Evolutionary conservation across 257 asterid species (phyloP).

Genomic region (Fraxinus cuspidata): DNA sequence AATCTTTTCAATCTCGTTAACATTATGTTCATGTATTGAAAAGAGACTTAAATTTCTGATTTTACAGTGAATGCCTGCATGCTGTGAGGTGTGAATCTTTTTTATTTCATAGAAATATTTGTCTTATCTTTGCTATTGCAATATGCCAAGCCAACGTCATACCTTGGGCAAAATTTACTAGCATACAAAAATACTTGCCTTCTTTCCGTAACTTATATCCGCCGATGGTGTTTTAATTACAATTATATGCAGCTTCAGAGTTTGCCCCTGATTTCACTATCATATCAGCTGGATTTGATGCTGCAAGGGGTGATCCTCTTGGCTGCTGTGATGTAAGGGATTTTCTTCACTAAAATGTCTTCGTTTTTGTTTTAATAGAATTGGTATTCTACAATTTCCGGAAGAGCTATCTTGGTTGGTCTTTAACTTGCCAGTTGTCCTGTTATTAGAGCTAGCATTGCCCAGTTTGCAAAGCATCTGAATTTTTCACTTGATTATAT

Average conservation of each 20-base stretch:
- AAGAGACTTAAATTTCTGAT: no score
- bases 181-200: conserved; percentile 4
- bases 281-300: conserved; percentile 99
- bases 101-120: neutral
- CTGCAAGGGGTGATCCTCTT: conserved; percentile 98
- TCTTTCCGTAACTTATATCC: conserved; percentile 24
- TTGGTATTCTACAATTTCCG: neutral
- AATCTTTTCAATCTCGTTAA: no score
- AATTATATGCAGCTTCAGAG: conserved; percentile 67
- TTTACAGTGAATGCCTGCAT: no score
- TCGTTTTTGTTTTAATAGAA: neutral
- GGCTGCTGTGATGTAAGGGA: conserved; percentile 90
- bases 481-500: conserved; percentile 14
- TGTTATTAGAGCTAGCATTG: conserved; percentile 16
- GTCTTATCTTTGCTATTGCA: conserved; percentile 9
- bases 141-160: neutral
- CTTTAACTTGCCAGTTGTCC: conserved; percentile 12
- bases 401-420: conserved; percentile 21
- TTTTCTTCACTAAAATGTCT: conserved; percentile 4
- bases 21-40: neutral
- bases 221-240: conserved; percentile 32
- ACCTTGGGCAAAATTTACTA: conserved; percentile 13
- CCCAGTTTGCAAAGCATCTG: conserved; percentile 7
- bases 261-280: conserved; percentile 89
- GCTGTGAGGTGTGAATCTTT: neutral